Evolutionary conservation across 139 green algal species (phyloP), one percentile per base, ranked within the genome.

Genomic region (Haematococcus sp.): DNA sequence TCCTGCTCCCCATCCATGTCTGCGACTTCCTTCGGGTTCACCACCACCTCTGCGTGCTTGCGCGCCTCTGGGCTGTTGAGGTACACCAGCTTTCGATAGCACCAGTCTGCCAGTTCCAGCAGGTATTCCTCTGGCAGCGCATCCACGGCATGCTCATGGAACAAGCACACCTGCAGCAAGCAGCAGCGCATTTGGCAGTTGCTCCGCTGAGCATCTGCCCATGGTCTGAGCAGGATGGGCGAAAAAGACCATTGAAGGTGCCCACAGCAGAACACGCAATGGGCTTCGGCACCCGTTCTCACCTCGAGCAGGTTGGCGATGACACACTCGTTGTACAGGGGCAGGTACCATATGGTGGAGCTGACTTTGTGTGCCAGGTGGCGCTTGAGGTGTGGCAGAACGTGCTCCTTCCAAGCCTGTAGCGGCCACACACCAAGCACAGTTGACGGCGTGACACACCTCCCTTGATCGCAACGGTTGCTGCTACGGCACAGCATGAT

Each of bases 281-380:
- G n/a, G 40, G 40, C 11, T 11, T 11, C 40, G 11, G 40, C 40
- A 11, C 7, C 40, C 40, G 7, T 49, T 11, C 46, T 0, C 51
- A 93, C 86, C 90, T 96, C 90, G 7, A 97, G 80, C 63, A 97
- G 80, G 82, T 96, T 97, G 28, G 86, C 86, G 9, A 94, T 44
- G 20, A 78, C 72, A 11, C 85, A 77, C 76, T 96, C 90, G 54
- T 95, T 89, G 65, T 92, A 92, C 7, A 93, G 67, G 49, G 93
- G 73, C 60, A 89, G 68, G 80, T 94, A 95, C 5, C 69, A 63
- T 0, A 74, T 82, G n/a, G 90, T 49, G 0, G 67, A 75, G 77
- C 92, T 83, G 11, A 91, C 75, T 11, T 76, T 64, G 1, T 82
- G 43, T 2, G 86, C 88, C 60, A 97, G 51, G 80, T 94, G 87